phyloP scores from a whole-genome alignment of 768 basidiomycete species.

The Omphalotus guepiniiformis region DNA sequence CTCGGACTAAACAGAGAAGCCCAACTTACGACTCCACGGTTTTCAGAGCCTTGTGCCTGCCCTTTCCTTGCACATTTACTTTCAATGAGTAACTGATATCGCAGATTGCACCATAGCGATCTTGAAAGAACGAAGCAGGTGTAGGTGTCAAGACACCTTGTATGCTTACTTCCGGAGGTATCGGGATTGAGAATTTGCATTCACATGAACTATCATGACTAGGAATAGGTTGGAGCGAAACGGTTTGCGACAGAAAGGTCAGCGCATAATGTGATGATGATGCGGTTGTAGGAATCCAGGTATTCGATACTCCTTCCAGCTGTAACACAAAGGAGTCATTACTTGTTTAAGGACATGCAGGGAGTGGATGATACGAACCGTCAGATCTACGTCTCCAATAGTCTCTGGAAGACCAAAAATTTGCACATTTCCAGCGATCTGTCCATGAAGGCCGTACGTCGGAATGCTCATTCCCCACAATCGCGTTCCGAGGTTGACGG shows the following conservation, averaged over 20 bases:
- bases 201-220: neutral
- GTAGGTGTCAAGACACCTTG: conserved; percentile 2
- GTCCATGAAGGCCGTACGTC: conserved; percentile 3
- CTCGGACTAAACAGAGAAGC: neutral
- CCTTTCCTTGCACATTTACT: neutral
- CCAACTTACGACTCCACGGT: conserved; percentile 3
- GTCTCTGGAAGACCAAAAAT: conserved; percentile 1
- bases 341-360: too few relatives aligned
- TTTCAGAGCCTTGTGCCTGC: neutral
- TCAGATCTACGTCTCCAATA: neutral
- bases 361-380: neutral
- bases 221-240: neutral
- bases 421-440: neutral
- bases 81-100: conserved; percentile 7
- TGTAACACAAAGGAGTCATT: neutral
- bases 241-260: neutral
- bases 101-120: neutral
- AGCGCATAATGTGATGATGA: too few relatives aligned
- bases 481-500: neutral
- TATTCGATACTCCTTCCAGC: too few relatives aligned
- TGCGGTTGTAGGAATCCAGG: too few relatives aligned
- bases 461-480: conserved; percentile 4
- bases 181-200: conserved; percentile 1
- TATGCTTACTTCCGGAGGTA: conserved; percentile 4
- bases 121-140: conserved; percentile 5